phyloP scores from a whole-genome alignment of 2,329 filamentous ascomycete species.

The Exophiala phaeomuriformis region DNA sequence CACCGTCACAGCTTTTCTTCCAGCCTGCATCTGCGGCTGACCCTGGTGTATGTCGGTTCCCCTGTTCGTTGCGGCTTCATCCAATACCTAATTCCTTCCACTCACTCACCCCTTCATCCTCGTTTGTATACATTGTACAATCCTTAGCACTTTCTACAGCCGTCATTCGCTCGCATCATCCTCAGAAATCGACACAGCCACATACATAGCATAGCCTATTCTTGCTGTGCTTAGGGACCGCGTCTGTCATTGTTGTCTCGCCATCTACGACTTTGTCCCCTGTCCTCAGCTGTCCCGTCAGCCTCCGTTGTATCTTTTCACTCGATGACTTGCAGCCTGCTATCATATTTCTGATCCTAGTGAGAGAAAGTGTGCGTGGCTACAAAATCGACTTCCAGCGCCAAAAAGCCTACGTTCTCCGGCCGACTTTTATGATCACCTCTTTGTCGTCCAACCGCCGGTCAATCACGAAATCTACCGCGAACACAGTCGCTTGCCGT shows the following conservation, averaged over 20 bases:
- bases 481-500: background rate
- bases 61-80: background rate
- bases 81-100: background rate
- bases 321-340: no score
- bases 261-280: background rate
- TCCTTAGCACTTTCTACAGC: conserved; percentile 1
- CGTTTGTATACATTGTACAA: background rate
- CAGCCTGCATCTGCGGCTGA: background rate
- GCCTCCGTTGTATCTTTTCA: background rate
- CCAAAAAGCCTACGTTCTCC: no score
- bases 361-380: no score
- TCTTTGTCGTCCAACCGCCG: background rate
- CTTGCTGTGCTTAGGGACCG: background rate
- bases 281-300: background rate
- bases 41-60: background rate
- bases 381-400: no score
- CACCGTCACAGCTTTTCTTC: background rate
- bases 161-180: conserved; percentile 3
- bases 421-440: background rate
- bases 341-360: no score
- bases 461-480: background rate
- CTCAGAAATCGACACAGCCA: background rate
- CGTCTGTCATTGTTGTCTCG: background rate
- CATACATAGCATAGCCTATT: conserved; percentile 1
- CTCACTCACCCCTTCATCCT: background rate